phyloP scores from a whole-genome alignment of 2,329 filamentous ascomycete genomes.

The Colletotrichum sublineola region DNA sequence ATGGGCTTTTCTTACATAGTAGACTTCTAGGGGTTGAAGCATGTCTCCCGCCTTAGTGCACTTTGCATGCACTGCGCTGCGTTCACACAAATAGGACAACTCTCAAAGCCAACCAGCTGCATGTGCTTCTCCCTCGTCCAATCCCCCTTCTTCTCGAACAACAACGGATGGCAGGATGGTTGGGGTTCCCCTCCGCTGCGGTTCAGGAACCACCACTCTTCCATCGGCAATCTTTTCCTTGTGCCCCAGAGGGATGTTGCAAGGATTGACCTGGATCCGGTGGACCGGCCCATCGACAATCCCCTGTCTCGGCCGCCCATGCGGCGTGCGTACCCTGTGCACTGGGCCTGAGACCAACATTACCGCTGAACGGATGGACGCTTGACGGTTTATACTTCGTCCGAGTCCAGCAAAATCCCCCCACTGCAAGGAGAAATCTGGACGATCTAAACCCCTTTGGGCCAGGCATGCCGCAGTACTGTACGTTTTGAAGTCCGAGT shows the following conservation, averaged over 20 bases:
- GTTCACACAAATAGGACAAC: slow-evolving; percentile 1
- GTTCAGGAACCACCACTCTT: slow-evolving; percentile 39
- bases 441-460: slow-evolving; percentile 17
- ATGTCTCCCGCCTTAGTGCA: slow-evolving; percentile 1
- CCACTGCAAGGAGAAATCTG: background rate
- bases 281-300: slow-evolving; percentile 36
- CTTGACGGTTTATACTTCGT: slow-evolving; percentile 9
- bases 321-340: slow-evolving; percentile 12
- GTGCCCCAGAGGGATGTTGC: slow-evolving; percentile 14
- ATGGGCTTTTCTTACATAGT: background rate
- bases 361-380: slow-evolving; percentile 11
- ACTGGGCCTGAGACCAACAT: slow-evolving; percentile 26
- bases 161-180: slow-evolving; percentile 33
- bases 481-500: background rate
- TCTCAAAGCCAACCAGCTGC: slow-evolving; percentile 14
- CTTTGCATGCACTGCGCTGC: background rate
- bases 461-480: slow-evolving; percentile 2
- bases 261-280: slow-evolving; percentile 34
- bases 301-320: slow-evolving; percentile 24
- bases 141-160: slow-evolving; percentile 28
- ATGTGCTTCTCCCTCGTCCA: slow-evolving; percentile 23
- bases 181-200: slow-evolving; percentile 23
- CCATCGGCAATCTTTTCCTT: slow-evolving; percentile 38
- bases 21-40: slow-evolving; percentile 1
- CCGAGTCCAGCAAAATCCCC: background rate